Base-by-base conservation (phyloP, 495 filamentous ascomycete species). In the Daldinia loculata region DNA sequence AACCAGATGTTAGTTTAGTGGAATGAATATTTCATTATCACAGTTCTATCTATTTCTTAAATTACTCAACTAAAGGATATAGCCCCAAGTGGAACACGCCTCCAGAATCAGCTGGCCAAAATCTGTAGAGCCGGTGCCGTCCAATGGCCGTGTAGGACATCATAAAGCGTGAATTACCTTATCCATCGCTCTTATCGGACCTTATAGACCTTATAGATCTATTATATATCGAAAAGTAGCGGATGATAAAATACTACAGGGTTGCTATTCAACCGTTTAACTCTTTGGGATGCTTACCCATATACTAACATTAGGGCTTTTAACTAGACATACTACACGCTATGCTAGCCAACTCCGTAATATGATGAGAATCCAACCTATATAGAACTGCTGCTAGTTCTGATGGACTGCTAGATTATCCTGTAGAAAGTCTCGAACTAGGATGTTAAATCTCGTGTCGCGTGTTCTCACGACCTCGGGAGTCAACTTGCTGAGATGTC, bases 401-500 rank as follows among this genome's bases (percentile, higher is more conserved):
- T 39, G 26, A 9, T 51, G 36, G 26, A 43, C 55, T 17, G 67
- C 75, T 4, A 82, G 41, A 63, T 81, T 77, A 32, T 80, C 78
- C 59, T 82, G 81, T 56, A 85, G 24, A 60, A 84, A 85, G 59
- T 78, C 70, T 56, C 83, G 79, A 36, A 83, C 74, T 19, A 85
- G 50, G 1, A 85, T 71, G 58, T 85, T 85, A 56, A 84, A 85
- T 29, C 82, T 74, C 61, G 83, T 85, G 50, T 82, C 76, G 26
- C 65, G 67, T 22, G 51, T 75, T 59, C 75, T 75, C 11, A 84
- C 75, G 3, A 72, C 56, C 50, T 77, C 75, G 0, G 80, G 80
- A 0, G 77, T 83, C 53, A 85, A 59, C 51, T 72, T 65, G 60
- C 76, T 78, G 41, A 85, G 72, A 66, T 83, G 77, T 15, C 75